Conservation (phyloP, 2,329 filamentous ascomycete genomes). For the Thermomyces lanuginosus region DNA sequence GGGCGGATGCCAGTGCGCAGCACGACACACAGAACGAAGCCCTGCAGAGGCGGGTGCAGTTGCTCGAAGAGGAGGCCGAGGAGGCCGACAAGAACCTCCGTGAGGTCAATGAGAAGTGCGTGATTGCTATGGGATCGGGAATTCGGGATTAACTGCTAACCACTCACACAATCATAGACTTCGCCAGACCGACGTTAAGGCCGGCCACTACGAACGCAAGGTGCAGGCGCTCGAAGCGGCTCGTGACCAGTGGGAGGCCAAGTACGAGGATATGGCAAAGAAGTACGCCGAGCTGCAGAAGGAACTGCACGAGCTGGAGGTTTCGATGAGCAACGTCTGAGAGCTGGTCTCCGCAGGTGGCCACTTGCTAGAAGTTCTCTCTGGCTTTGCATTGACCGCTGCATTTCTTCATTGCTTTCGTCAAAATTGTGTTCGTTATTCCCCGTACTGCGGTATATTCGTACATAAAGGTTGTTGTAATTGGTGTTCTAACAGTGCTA, state of each 20-base stretch:
- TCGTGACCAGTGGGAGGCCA: conserved; percentile 86
- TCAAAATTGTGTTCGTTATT: conserved; percentile 8
- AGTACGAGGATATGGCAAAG: conserved; percentile 95
- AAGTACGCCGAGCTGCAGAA: conserved; percentile 73
- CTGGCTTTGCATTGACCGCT: conserved; percentile 3
- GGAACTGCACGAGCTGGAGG: conserved; percentile 79
- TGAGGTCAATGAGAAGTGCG: conserved; percentile 97
- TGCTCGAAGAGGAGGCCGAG: conserved; percentile 96
- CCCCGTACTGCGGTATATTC: conserved; percentile 8
- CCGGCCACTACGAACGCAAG: conserved; percentile 98
- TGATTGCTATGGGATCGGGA: conserved; percentile 9
- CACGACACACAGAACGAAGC: conserved; percentile 82
- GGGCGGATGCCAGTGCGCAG: conserved; percentile 64
- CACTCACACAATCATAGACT: conserved; percentile 47
- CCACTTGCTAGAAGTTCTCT: conserved; percentile 2
- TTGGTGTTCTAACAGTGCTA: background rate
- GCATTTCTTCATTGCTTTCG: conserved; percentile 3
- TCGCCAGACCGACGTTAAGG: conserved; percentile 97
- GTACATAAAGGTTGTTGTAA: conserved; percentile 1
- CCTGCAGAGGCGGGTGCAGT: conserved; percentile 77
- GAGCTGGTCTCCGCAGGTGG: conserved; percentile 11
- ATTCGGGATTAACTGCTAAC: conserved; percentile 8
- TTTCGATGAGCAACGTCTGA: conserved; percentile 88
- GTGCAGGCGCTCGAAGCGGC: conserved; percentile 87
- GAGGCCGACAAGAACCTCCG: conserved; percentile 89